Percentiles rank a stretch among this genome's conserved stretches.
phyloP scores from a whole-genome alignment of 2,329 filamentous ascomycete genomes.

The Alternaria sp. region DNA sequence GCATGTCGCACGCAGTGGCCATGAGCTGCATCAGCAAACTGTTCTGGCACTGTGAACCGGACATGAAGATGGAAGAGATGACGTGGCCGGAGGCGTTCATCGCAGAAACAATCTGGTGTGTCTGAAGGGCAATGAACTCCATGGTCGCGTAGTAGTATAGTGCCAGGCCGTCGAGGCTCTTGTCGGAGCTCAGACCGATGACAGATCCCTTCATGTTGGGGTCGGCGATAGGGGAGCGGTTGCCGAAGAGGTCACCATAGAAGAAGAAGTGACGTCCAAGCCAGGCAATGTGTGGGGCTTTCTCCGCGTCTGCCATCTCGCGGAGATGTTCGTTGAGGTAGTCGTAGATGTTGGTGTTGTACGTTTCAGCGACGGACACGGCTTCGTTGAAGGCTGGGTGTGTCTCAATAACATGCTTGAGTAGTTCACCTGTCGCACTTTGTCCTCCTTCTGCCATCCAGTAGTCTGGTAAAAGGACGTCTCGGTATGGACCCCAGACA shows the following conservation, averaged over 20 bases:
- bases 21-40: conserved; percentile 89
- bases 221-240: conserved; percentile 92
- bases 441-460: conserved; percentile 99
- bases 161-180: conserved; percentile 83
- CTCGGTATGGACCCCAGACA: conserved; percentile 96
- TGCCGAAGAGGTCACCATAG: conserved; percentile 97
- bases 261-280: conserved; percentile 96
- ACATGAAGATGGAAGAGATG: conserved; percentile 97
- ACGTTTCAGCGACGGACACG: conserved; percentile 76
- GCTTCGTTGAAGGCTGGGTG: conserved; percentile 89
- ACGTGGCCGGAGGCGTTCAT: conserved; percentile 92
- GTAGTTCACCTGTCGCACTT: conserved; percentile 90
- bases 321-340: conserved; percentile 88
- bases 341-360: conserved; percentile 90
- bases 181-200: conserved; percentile 86
- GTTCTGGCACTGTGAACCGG: conserved; percentile 96
- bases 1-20: conserved; percentile 88
- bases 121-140: conserved; percentile 98
- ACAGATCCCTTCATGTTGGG: conserved; percentile 90
- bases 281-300: conserved; percentile 80
- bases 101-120: conserved; percentile 88
- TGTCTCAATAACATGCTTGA: conserved; percentile 93
- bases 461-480: conserved; percentile 87
- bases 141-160: conserved; percentile 94
- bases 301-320: conserved; percentile 71